These are phyloP conservation scores for Staphylotrichum longicolle DNA, from an alignment of 495 filamentous ascomycete species.

Conservation along the genomic window DNA sequence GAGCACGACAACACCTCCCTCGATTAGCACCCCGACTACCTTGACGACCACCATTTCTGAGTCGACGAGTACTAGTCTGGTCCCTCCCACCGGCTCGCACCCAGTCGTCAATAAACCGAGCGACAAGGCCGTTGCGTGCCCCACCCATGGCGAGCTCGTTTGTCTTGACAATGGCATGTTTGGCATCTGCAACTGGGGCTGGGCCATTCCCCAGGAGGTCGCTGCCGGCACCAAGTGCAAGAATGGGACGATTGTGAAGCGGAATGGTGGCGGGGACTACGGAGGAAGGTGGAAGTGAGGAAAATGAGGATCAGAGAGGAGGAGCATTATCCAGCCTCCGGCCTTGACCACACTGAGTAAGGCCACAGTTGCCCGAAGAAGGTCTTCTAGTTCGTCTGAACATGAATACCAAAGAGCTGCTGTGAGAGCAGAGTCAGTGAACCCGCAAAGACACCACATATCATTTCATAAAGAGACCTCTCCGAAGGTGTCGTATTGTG, in stretches of 20 bases:
- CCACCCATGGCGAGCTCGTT: not conserved
- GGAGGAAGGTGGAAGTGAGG: not conserved
- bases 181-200: slow-evolving; percentile 17
- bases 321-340: no score
- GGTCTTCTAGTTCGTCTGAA: no score
- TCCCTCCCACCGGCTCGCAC: not conserved
- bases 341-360: no score
- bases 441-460: no score
- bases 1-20: not conserved
- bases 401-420: no score
- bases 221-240: slow-evolving; percentile 11
- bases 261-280: not conserved
- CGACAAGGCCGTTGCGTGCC: slow-evolving; percentile 2
- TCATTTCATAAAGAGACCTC: no score
- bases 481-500: no score
- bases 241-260: slow-evolving; percentile 12
- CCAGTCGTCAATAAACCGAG: not conserved
- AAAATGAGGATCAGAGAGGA: not conserved
- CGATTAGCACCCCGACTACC: not conserved
- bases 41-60: not conserved
- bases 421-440: no score
- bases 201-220: not conserved
- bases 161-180: slow-evolving; percentile 8
- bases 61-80: not conserved
- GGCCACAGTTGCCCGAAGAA: no score